Percentiles rank a stretch among this genome's conserved stretches.
Evolutionary conservation across 148 eudicot genomes (phyloP).

Genomic region (Salicornia ramosissima): DNA sequence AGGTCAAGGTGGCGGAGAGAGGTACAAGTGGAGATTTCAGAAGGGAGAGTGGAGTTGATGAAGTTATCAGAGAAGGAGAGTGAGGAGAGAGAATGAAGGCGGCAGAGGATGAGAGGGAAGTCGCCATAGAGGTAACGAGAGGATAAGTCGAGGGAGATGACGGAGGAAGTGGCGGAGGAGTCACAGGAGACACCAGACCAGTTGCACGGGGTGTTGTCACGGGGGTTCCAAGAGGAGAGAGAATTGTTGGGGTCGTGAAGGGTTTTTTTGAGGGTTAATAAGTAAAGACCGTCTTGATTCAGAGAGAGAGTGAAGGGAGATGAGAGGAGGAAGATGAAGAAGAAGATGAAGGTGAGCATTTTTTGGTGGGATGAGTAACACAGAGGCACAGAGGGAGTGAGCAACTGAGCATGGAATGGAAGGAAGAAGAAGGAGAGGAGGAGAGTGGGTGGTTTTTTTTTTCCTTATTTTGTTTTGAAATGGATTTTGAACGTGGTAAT

Average conservation of each 20-base stretch:
- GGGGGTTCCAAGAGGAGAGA: slow-evolving; percentile 41
- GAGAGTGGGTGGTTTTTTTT: slow-evolving; percentile 17
- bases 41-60: slow-evolving; percentile 48
- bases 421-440: neutral
- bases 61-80: slow-evolving; percentile 48
- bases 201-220: slow-evolving; percentile 44
- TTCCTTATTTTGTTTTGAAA: neutral
- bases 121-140: slow-evolving; percentile 44
- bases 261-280: slow-evolving; percentile 31
- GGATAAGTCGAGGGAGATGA: slow-evolving; percentile 53
- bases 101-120: slow-evolving; percentile 63
- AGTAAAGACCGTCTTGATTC: slow-evolving; percentile 48
- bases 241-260: slow-evolving; percentile 46
- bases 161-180: slow-evolving; percentile 29
- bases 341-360: slow-evolving; percentile 23
- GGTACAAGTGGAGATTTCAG: slow-evolving; percentile 35
- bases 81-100: slow-evolving; percentile 31
- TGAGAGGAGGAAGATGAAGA: slow-evolving; percentile 13
- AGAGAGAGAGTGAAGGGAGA: slow-evolving; percentile 24
- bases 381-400: neutral
- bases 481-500: slow-evolving; percentile 13
- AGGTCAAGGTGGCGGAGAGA: slow-evolving; percentile 44
- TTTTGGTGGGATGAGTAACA: slow-evolving; percentile 3
- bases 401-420: neutral
- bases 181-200: slow-evolving; percentile 63